A percentile compares a stretch with the other conserved stretches of the same genome.
phyloP scores from a whole-genome alignment of 2,329 filamentous ascomycete species.

The Nothophoma quercina region DNA sequence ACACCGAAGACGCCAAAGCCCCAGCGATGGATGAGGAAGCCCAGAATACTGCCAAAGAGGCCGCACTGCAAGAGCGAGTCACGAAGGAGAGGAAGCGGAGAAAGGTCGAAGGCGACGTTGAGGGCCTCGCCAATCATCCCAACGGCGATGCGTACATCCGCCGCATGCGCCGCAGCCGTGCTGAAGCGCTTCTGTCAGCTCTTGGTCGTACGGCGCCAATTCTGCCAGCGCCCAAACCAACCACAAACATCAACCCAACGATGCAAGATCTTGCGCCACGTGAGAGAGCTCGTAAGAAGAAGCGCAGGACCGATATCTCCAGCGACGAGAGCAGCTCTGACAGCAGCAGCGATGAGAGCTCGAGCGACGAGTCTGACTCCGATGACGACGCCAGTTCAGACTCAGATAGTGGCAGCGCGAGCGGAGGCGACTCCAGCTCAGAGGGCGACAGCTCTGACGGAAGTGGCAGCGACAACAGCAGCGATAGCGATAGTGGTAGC shows the following conservation, averaged over 20 bases:
- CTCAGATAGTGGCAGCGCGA: conserved; percentile 14
- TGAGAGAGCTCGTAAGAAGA: conserved; percentile 35
- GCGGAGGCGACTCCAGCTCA: conserved; percentile 8
- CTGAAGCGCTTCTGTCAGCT: conserved; percentile 41
- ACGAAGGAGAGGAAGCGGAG: conserved; percentile 41
- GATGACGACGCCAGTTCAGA: conserved; percentile 16
- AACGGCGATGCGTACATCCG: conserved; percentile 42
- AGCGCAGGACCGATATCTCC: conserved; percentile 37
- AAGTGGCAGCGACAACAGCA: conserved; percentile 27
- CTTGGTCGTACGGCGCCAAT: conserved; percentile 38
- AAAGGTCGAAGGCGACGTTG: conserved; percentile 40
- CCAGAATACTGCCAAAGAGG: conserved; percentile 47
- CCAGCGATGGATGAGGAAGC: conserved; percentile 39
- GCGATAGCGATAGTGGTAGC: background rate
- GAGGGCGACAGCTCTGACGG: conserved; percentile 5
- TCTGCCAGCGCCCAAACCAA: conserved; percentile 21
- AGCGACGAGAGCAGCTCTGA: conserved; percentile 46
- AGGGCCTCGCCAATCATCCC: conserved; percentile 33
- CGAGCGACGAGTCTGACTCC: conserved; percentile 30
- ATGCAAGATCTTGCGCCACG: conserved; percentile 24
- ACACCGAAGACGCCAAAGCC: conserved; percentile 43
- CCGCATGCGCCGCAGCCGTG: conserved; percentile 44
- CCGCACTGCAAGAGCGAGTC: conserved; percentile 46
- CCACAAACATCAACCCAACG: conserved; percentile 24
- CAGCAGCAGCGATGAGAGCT: conserved; percentile 36